A percentile compares a stretch with the other conserved stretches of the same genome.
Conservation (phyloP, 179 eudicot genomes). For the Pouteria campechiana region DNA sequence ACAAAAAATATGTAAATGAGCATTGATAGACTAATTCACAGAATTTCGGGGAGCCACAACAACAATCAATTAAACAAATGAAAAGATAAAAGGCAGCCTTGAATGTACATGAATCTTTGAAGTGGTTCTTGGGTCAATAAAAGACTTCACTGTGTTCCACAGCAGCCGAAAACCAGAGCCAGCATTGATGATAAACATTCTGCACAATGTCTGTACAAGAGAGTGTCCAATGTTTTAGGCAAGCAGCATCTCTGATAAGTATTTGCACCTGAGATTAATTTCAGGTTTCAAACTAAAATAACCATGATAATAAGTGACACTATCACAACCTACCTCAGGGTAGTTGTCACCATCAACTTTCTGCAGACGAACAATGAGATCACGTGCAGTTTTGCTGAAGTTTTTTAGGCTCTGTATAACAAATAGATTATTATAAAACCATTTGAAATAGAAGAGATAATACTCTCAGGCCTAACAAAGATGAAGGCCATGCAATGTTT, state of each 20-base stretch:
- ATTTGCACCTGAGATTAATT: too few species aligned
- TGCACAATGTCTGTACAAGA: slow-evolving; percentile 60
- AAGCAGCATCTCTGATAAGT: too few species aligned
- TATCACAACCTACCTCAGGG: slow-evolving; percentile 56
- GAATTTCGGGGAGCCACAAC: too few species aligned
- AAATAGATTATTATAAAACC: neutral
- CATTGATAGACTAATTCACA: too few species aligned
- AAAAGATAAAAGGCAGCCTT: neutral
- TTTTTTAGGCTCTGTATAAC: slow-evolving; percentile 60
- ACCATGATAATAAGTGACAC: neutral
- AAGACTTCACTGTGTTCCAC: slow-evolving; percentile 74
- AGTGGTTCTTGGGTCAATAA: slow-evolving; percentile 79
- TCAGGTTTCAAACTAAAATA: neutral
- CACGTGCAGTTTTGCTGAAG: slow-evolving; percentile 73
- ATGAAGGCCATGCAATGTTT: neutral
- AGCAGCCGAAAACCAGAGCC: slow-evolving; percentile 84
- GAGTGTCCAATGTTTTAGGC: neutral
- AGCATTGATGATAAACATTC: slow-evolving; percentile 93
- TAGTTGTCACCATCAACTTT: slow-evolving; percentile 89
- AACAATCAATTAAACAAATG: neutral
- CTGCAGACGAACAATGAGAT: slow-evolving; percentile 62
- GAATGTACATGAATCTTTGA: slow-evolving; percentile 71
- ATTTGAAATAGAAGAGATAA: too few species aligned
- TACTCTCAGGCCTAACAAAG: too few species aligned
- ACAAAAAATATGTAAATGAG: too few species aligned